Conservation (phyloP, 192 early-diverging fungal species). For the Coemansia sp. region DNA sequence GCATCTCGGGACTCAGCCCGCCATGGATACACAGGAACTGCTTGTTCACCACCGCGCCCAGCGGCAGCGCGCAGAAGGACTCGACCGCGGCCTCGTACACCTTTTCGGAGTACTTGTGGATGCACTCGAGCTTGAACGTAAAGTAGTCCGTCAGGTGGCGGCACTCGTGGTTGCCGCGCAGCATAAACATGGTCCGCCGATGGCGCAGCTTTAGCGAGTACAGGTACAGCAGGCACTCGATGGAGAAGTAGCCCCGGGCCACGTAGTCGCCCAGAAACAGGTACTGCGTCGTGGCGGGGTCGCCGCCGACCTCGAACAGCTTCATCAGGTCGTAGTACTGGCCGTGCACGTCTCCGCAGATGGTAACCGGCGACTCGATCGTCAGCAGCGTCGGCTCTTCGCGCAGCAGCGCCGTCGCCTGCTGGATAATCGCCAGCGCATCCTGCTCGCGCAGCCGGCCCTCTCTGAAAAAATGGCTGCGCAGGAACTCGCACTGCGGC, state of each 20-base stretch:
- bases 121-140: slow-evolving; percentile 97
- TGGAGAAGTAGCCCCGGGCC: slow-evolving; percentile 95
- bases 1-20: slow-evolving; percentile 88
- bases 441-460: slow-evolving; percentile 90
- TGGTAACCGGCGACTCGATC: slow-evolving; percentile 88
- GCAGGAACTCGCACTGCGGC: slow-evolving; percentile 81
- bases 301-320: slow-evolving; percentile 95
- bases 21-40: slow-evolving; percentile 97
- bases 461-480: slow-evolving; percentile 89
- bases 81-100: slow-evolving; percentile 91
- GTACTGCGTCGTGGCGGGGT: slow-evolving; percentile 85
- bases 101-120: slow-evolving; percentile 89
- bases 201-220: slow-evolving; percentile 92
- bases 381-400: slow-evolving; percentile 84
- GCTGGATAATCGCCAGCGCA: slow-evolving; percentile 81
- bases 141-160: slow-evolving; percentile 97
- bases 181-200: slow-evolving; percentile 76
- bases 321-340: slow-evolving; percentile 98
- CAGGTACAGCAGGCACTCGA: slow-evolving; percentile 93
- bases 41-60: slow-evolving; percentile 91
- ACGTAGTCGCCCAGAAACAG: slow-evolving; percentile 97
- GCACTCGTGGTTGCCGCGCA: slow-evolving; percentile 97
- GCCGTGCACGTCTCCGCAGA: slow-evolving; percentile 98
- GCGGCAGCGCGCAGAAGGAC: slow-evolving; percentile 88
- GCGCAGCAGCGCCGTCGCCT: slow-evolving; percentile 75